Evolutionary conservation across 148 eudicot genomes (phyloP), one percentile per base, ranked within the genome.

Genomic region (Beta vulgaris): DNA sequence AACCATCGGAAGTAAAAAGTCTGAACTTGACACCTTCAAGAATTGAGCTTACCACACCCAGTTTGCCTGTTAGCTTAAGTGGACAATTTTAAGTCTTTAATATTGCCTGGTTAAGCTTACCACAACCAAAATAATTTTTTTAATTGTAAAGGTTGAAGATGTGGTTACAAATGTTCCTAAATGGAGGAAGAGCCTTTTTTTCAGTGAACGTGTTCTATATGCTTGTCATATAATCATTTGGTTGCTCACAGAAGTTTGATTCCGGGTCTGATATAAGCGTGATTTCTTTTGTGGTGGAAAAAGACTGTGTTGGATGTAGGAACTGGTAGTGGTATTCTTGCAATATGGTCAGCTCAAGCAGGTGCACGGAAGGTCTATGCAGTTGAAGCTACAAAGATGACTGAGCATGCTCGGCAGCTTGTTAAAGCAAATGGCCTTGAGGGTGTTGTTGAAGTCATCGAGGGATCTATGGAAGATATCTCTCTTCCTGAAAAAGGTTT

Each of bases 301-400:
- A 71, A 95, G 99, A 79, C 91, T 72, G 99, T 95, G 68, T 80
- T 95, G 82, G 99, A 95, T 88, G 99, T 95, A 54, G 99, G 99
- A 54, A 92, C 99, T 4, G 99, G 99, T 63, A 95, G 99, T 78
- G 99, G 99, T 49, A 95, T 95, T 81, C 88, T 95, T 39, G 99
- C 99, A 62, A 91, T 95, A 69, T 95, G 99, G 99, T 85, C 99
- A 1, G 99, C 97, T n/a, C 97, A 95, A 73, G 99, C 99, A 11
- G 99, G 99, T 73, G 99, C 99, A 18, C 85, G 87, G 80, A 95
- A 95, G 85, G 98, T 95, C 29, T 95, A 95, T 78, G 99, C 99
- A 19, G 99, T 95, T 26, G 99, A 95, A 85, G 99, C 99, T 61
- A 92, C 99, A 37, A 92, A 89, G 84, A 92, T 95, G 99, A 79